Base-by-base conservation (phyloP, 31 red algal species). In the Endocladia muricata region DNA sequence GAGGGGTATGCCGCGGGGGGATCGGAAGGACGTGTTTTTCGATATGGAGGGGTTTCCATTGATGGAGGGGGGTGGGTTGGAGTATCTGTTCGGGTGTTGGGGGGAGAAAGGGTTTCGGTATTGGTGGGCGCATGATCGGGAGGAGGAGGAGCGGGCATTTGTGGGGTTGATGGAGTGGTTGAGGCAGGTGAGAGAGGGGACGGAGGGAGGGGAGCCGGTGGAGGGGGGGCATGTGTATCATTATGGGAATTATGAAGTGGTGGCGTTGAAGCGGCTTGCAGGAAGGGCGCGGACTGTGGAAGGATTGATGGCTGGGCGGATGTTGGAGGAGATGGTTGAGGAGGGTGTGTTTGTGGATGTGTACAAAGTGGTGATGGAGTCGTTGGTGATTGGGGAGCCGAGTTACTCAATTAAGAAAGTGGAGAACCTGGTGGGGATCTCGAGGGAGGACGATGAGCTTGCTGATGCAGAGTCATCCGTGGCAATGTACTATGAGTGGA, bases 391-490 rank as follows among this genome's bases (percentile, higher is more conserved):
- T 44, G 91, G 91, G 8, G 91, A 88, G 33, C 59, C 61, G 68
- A 94, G 83, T 65, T 94, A 94, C 47, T 88, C 83, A 0, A 94
- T 94, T 52, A 94, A 94, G 78, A 77, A 44, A 33, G 54, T 94
- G 8, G 91, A 94, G 40, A 82, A 80, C 41, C 70, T 94, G 65
- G 66, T 80, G 21, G 84, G 78, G 2, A 76, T 94, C 42, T 69
- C 72, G 3, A 71, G 91, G 37, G 91, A 73, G 55, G 48, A 63
- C 43, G 83, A 84, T 64, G 84, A 94, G 26, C 62, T 94, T 5
- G 70, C 83, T 34, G 91, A 94, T 72, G 91, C 91, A 22, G 73
- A 82, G 42, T 88, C 83, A 15, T 94, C 91, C 11, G 91, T 94
- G 5, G 91, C 52, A 19, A 82, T 94, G 77, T 94, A 94, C 79